Percentiles rank a stretch among this genome's conserved stretches.
Evolutionary conservation across 2,329 filamentous ascomycete genomes (phyloP).

Genomic region (Penicillium sp.): DNA sequence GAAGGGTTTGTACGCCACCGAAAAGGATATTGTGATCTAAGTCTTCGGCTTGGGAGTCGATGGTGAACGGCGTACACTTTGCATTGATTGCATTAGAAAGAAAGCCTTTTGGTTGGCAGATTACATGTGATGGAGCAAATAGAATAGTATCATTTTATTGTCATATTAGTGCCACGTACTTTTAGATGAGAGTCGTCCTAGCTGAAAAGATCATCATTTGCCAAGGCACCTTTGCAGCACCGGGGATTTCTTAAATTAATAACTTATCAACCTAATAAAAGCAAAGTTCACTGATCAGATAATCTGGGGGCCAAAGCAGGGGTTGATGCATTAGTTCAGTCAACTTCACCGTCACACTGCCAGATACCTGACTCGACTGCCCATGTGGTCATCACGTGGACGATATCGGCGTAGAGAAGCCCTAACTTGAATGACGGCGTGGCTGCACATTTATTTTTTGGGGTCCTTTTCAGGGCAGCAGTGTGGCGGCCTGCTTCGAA

Average conservation of each 20-base stretch:
- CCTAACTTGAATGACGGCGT: too few species aligned
- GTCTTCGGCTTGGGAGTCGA: not conserved
- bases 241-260: too few species aligned
- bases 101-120: not conserved
- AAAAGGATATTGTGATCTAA: slow-evolving; percentile 30
- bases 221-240: not conserved
- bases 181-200: not conserved
- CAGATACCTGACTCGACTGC: too few species aligned
- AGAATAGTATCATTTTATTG: not conserved
- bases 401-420: too few species aligned
- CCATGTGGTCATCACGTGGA: too few species aligned
- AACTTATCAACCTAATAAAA: too few species aligned
- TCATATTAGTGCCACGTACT: not conserved
- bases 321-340: not conserved
- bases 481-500: too few species aligned
- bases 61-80: not conserved
- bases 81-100: not conserved
- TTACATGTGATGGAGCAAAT: not conserved
- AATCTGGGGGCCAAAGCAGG: not conserved
- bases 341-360: too few species aligned
- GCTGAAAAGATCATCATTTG: not conserved
- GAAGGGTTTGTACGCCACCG: slow-evolving; percentile 33
- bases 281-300: not conserved
- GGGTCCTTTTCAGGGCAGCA: too few species aligned
- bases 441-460: too few species aligned